These are phyloP conservation scores for Vigna reflexopilosa DNA, from an alignment of 306 rosid genomes.

Conservation along the genomic window DNA sequence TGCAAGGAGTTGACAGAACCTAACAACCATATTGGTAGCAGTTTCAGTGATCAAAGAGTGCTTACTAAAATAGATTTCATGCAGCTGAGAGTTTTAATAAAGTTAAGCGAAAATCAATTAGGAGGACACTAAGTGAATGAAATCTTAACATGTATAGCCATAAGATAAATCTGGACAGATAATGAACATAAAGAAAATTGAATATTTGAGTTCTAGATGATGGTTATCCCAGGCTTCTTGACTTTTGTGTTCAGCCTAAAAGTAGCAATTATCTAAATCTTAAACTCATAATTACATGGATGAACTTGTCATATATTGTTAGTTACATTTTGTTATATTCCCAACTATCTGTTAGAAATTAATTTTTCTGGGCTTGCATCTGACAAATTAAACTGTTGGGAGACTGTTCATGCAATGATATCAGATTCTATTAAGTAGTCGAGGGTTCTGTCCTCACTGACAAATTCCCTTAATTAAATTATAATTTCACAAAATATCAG, in stretches of 20 bases:
- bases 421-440: no score
- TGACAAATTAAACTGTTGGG: no score
- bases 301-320: neutral
- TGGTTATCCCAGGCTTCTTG: neutral
- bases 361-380: no score
- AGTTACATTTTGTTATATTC: neutral
- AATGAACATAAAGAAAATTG: neutral
- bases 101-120: constrained; percentile 4
- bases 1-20: neutral
- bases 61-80: neutral
- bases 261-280: neutral
- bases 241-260: neutral
- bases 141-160: neutral
- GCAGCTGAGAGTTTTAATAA: neutral
- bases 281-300: neutral
- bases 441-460: no score
- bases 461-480: no score
- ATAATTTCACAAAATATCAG: no score
- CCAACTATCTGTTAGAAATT: neutral
- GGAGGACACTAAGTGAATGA: constrained; percentile 4
- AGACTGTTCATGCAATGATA: no score
- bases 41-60: constrained; percentile 10
- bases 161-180: neutral
- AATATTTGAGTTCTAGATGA: neutral
- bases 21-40: neutral